These are phyloP conservation scores for Plasmopara viticola DNA, from an alignment of 352 stramenopile species.

Conservation along the genomic window DNA sequence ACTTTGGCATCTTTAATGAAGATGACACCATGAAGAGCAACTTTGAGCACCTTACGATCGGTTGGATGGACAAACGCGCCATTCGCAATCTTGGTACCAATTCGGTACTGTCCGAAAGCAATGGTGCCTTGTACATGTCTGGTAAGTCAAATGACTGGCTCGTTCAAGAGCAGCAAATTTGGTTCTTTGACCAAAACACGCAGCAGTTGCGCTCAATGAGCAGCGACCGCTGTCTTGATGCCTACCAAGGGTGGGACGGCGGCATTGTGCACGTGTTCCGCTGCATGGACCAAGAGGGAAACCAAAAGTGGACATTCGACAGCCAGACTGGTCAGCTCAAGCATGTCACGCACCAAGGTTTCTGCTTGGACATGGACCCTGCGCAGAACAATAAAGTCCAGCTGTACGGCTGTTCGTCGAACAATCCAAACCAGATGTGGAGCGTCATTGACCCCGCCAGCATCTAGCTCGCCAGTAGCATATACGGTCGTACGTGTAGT, in stretches of 20 bases:
- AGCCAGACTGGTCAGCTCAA: slow-evolving; percentile 31
- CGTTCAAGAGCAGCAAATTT: slow-evolving; percentile 36
- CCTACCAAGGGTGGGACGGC: slow-evolving; percentile 47
- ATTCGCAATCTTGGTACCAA: slow-evolving; percentile 27
- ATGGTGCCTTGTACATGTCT: slow-evolving; percentile 34
- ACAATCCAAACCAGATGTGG: no score
- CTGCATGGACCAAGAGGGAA: slow-evolving; percentile 43
- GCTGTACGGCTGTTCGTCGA: no score
- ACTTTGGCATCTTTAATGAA: slow-evolving; percentile 63
- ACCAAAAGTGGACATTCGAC: slow-evolving; percentile 62
- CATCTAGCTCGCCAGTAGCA: no score
- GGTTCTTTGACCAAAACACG: slow-evolving; percentile 43
- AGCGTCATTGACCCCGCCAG: no score
- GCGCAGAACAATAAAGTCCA: no score
- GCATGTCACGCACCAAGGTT: slow-evolving; percentile 41
- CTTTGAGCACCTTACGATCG: slow-evolving; percentile 38
- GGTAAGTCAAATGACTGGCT: slow-evolving; percentile 38
- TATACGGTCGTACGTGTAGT: no score
- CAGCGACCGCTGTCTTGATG: slow-evolving; percentile 51
- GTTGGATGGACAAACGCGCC: slow-evolving; percentile 18
- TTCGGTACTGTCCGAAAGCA: slow-evolving; percentile 30
- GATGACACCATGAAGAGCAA: slow-evolving; percentile 49
- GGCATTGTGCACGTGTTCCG: slow-evolving; percentile 51
- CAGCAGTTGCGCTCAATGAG: slow-evolving; percentile 36
- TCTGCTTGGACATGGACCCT: slow-evolving; percentile 44